These are phyloP conservation scores for Elsinoe necatrix DNA, from an alignment of 2,329 filamentous ascomycete species.

Conservation along the genomic window DNA sequence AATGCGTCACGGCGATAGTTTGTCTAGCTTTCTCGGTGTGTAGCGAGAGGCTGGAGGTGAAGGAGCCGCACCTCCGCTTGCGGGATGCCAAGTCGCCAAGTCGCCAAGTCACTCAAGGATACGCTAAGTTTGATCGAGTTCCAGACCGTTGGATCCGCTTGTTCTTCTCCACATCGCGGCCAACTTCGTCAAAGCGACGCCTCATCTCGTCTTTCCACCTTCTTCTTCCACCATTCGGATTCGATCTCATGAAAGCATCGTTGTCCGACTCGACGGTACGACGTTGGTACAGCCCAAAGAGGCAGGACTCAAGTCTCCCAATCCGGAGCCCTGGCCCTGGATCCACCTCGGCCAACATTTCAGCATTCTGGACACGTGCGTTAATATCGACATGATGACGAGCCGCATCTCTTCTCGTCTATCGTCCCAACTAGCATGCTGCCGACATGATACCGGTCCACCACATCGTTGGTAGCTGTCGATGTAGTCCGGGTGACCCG, in stretches of 20 bases:
- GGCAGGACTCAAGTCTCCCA: background rate
- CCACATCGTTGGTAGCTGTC: background rate
- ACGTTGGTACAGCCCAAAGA: background rate
- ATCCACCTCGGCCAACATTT: slow-evolving; percentile 1
- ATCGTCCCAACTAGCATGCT: background rate
- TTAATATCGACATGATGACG: background rate
- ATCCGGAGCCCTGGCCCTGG: slow-evolving; percentile 2
- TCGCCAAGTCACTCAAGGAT: background rate
- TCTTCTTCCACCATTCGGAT: slow-evolving; percentile 3
- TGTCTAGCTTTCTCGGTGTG: background rate
- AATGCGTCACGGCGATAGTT: background rate
- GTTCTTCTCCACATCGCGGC: background rate
- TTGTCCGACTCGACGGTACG: background rate
- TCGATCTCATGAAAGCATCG: background rate
- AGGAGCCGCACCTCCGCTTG: background rate
- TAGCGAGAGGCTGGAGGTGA: background rate
- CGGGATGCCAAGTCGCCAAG: background rate
- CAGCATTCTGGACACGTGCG: slow-evolving; percentile 13
- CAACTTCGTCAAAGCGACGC: slow-evolving; percentile 3
- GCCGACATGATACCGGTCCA: background rate
- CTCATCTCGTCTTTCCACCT: background rate
- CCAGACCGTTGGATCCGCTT: slow-evolving; percentile 2
- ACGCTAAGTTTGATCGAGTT: background rate
- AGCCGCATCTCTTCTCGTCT: background rate
- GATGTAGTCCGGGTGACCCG: background rate